These are phyloP conservation scores for Mycena amicta DNA, from an alignment of 768 basidiomycete genomes.

Conservation along the genomic window DNA sequence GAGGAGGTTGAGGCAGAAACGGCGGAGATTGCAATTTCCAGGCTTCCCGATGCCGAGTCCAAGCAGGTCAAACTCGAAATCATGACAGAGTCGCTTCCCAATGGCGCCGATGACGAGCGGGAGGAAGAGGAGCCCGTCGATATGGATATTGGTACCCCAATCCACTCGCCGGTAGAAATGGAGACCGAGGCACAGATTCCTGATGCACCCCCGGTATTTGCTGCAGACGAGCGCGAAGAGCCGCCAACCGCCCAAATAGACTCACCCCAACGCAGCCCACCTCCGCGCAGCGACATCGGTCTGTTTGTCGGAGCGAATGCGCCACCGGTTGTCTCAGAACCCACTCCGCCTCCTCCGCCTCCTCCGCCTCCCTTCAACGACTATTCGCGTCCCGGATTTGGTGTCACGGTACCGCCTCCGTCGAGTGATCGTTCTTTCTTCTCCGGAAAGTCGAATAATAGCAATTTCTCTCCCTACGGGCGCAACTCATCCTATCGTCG, in stretches of 20 bases:
- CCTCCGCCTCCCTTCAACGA: too few relatives aligned
- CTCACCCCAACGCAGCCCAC: too few relatives aligned
- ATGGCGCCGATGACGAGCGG: background rate
- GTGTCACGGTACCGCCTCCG: background rate
- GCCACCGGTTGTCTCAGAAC: too few relatives aligned
- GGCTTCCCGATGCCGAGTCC: slow-evolving; percentile 11
- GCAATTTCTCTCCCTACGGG: background rate
- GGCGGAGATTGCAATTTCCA: slow-evolving; percentile 2
- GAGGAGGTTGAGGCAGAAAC: slow-evolving; percentile 1
- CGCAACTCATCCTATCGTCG: background rate
- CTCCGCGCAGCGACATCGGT: too few relatives aligned
- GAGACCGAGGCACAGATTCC: slow-evolving; percentile 9
- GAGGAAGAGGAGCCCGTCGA: slow-evolving; percentile 21
- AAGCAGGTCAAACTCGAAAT: slow-evolving; percentile 22
- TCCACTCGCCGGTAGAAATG: slow-evolving; percentile 18
- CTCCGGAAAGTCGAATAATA: background rate
- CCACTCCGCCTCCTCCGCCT: background rate
- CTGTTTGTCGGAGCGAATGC: too few relatives aligned
- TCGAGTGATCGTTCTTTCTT: background rate
- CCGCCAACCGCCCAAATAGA: too few relatives aligned
- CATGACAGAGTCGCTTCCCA: slow-evolving; percentile 15
- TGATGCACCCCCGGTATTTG: background rate
- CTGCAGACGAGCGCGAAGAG: too few relatives aligned
- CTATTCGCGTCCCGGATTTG: too few relatives aligned
- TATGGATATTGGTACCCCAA: slow-evolving; percentile 23